phyloP scores from a whole-genome alignment of 345 rosid species.

The Carallia pectinifolia region DNA sequence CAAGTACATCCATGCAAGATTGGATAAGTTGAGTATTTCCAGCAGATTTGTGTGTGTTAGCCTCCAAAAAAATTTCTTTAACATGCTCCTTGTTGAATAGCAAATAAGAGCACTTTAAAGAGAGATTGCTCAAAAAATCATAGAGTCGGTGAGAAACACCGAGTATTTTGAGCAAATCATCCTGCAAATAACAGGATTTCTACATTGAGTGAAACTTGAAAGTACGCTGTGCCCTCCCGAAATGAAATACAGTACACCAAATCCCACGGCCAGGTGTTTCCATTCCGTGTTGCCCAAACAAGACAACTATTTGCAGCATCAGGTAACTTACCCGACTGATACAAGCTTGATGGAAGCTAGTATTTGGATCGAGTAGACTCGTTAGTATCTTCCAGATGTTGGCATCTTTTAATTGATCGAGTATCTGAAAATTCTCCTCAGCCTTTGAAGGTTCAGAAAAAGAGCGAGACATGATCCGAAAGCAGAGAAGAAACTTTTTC shows the following conservation, averaged over 20 bases:
- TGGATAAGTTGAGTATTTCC: slow-evolving; percentile 45
- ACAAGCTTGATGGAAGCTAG: slow-evolving; percentile 57
- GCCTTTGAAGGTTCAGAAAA: slow-evolving; percentile 81
- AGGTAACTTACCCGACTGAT: slow-evolving; percentile 59
- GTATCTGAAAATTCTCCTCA: slow-evolving; percentile 83
- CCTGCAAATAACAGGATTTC: slow-evolving; percentile 50
- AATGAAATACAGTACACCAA: not conserved
- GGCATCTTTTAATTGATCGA: slow-evolving; percentile 92
- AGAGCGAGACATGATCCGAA: slow-evolving; percentile 82
- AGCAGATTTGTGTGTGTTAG: slow-evolving; percentile 53
- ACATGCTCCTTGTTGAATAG: slow-evolving; percentile 88
- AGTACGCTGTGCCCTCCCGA: not conserved
- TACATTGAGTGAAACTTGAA: not conserved
- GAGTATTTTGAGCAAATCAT: slow-evolving; percentile 83
- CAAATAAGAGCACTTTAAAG: slow-evolving; percentile 82
- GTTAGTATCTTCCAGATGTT: slow-evolving; percentile 86
- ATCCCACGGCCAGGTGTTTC: not conserved
- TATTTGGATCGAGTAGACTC: slow-evolving; percentile 67
- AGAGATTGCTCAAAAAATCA: slow-evolving; percentile 77
- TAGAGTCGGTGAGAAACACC: slow-evolving; percentile 82
- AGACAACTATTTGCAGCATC: slow-evolving; percentile 7
- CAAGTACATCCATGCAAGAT: slow-evolving; percentile 87
- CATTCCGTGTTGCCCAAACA: too few species aligned
- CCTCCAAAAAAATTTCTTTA: slow-evolving; percentile 74
- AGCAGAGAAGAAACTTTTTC: slow-evolving; percentile 70